phyloP scores from a whole-genome alignment of 257 asterid species.

The Solanum chilense region DNA sequence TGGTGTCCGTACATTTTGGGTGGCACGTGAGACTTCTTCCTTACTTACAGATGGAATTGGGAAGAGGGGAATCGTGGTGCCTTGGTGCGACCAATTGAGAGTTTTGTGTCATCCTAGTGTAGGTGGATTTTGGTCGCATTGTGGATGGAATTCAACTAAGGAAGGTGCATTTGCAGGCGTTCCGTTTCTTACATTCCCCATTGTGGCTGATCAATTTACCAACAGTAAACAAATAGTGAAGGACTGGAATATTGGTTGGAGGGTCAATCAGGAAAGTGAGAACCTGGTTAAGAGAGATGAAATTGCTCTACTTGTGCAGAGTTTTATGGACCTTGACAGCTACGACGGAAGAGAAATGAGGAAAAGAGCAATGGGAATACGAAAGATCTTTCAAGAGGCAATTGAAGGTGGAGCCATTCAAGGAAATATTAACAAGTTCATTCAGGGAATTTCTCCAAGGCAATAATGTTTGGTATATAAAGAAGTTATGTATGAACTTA shows the following conservation, averaged over 20 bases:
- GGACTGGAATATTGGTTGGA: constrained; percentile 61
- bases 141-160: constrained; percentile 68
- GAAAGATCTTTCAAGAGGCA: background rate
- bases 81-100: constrained; percentile 54
- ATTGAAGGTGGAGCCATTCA: background rate
- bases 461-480: background rate
- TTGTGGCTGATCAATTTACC: constrained; percentile 40
- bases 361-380: background rate
- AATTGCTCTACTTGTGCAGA: no score
- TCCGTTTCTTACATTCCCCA: constrained; percentile 48
- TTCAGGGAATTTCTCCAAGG: constrained; percentile 9
- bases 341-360: background rate
- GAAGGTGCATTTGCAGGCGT: constrained; percentile 44
- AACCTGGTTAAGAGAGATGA: no score
- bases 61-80: constrained; percentile 26
- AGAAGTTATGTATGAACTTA: background rate
- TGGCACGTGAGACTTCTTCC: constrained; percentile 50
- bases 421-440: constrained; percentile 18
- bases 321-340: no score
- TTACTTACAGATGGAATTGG: constrained; percentile 29
- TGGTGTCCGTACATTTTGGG: constrained; percentile 57
- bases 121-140: constrained; percentile 75
- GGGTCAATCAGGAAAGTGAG: constrained; percentile 26
- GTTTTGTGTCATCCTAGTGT: constrained; percentile 43
- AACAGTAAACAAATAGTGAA: constrained; percentile 41